phyloP scores from a whole-genome alignment of 2,329 filamentous ascomycete species.

The Aurifilum marmelostoma region DNA sequence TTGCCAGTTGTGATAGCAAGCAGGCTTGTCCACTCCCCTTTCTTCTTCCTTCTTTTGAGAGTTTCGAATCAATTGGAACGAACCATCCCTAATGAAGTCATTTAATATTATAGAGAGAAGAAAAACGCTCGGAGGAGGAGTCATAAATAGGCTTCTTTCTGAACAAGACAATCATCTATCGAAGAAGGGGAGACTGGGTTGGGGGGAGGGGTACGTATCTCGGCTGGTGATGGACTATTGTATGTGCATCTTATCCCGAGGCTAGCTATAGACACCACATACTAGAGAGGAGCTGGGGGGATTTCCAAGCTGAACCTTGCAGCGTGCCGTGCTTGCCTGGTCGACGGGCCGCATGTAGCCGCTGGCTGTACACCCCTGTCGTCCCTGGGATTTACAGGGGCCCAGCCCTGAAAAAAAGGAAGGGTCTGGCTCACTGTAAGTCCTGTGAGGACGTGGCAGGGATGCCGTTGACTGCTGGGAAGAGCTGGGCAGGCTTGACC shows the following conservation, averaged over 20 bases:
- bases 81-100: not conserved
- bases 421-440: not conserved
- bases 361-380: not conserved
- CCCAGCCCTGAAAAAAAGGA: not conserved
- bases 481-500: not conserved
- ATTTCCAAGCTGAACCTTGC: not conserved
- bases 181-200: not conserved
- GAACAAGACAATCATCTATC: not conserved
- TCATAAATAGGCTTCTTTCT: not conserved
- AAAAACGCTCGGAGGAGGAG: not conserved
- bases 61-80: not conserved
- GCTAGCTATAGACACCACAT: not conserved
- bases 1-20: not conserved
- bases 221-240: not conserved
- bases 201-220: slow-evolving; percentile 3
- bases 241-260: not conserved
- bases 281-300: not conserved
- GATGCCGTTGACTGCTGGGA: not conserved
- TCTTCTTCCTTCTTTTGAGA: not conserved
- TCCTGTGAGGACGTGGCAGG: not conserved
- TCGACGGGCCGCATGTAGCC: slow-evolving; percentile 4
- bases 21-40: not conserved
- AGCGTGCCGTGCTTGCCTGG: not conserved
- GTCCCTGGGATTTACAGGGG: not conserved
- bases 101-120: not conserved